These are phyloP conservation scores for Geranium brycei DNA, from an alignment of 345 rosid genomes.

Conservation along the genomic window DNA sequence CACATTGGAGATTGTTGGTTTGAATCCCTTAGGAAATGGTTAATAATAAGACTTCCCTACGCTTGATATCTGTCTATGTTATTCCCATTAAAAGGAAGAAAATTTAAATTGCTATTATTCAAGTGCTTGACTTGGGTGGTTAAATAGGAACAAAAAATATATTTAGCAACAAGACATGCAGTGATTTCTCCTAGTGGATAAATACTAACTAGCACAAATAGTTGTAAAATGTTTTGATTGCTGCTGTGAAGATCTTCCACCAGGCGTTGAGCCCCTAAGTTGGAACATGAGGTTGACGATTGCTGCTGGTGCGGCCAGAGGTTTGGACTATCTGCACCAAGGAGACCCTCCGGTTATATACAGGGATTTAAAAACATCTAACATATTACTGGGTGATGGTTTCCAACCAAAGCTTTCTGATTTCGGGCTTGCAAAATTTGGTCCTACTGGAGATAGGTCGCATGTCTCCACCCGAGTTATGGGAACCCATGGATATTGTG, in stretches of 20 bases:
- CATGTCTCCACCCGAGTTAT: conserved; percentile 58
- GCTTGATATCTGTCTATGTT: too few species aligned
- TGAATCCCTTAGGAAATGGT: too few species aligned
- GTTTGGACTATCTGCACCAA: conserved; percentile 44
- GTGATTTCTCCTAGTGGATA: too few species aligned
- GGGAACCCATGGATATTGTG: conserved; percentile 72
- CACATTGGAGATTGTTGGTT: too few species aligned
- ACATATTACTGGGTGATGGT: conserved; percentile 37
- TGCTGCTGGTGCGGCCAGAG: conserved; percentile 53
- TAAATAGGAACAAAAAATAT: not conserved
- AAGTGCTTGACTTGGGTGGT: not conserved
- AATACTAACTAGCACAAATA: not conserved
- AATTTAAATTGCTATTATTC: too few species aligned
- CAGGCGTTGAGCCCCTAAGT: conserved; percentile 29
- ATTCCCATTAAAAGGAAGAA: too few species aligned
- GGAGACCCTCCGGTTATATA: conserved; percentile 41
- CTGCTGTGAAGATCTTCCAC: conserved; percentile 20
- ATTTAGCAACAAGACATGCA: too few species aligned
- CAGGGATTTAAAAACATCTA: conserved; percentile 53
- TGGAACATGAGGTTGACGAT: conserved; percentile 58
- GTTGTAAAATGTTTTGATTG: not conserved
- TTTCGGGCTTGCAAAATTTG: conserved; percentile 70
- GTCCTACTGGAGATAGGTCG: conserved; percentile 39
- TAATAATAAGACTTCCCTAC: too few species aligned
- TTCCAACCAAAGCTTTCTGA: conserved; percentile 54